phyloP scores from a whole-genome alignment of 2,329 filamentous ascomycete genomes.

The Sporothrix mexicana region DNA sequence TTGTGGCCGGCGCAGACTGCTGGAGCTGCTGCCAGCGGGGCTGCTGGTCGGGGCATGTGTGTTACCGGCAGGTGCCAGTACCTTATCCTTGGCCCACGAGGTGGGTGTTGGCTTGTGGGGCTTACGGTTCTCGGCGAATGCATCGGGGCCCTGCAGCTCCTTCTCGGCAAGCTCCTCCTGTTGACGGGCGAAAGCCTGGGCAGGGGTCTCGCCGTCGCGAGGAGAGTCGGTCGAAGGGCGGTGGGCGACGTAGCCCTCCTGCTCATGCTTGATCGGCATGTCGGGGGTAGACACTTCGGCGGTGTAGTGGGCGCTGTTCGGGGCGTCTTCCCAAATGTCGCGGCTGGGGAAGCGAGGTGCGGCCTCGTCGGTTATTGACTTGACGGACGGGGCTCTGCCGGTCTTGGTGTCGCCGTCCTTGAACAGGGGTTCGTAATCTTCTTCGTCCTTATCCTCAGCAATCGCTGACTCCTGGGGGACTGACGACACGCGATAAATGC shows the following conservation, averaged over 20 bases:
- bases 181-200: conserved; percentile 68
- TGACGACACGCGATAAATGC: conserved; percentile 62
- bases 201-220: conserved; percentile 60
- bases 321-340: conserved; percentile 97
- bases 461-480: conserved; percentile 67
- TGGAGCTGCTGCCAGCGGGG: conserved; percentile 39
- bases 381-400: conserved; percentile 45
- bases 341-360: conserved; percentile 84
- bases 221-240: conserved; percentile 43
- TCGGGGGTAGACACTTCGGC: conserved; percentile 87
- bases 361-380: conserved; percentile 56
- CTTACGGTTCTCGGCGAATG: conserved; percentile 46
- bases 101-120: conserved; percentile 56
- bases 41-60: neutral
- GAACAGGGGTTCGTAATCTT: conserved; percentile 95
- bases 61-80: conserved; percentile 33
- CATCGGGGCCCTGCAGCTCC: conserved; percentile 40
- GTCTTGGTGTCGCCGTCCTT: conserved; percentile 68
- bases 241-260: conserved; percentile 41
- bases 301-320: conserved; percentile 78
- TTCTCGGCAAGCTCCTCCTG: conserved; percentile 69
- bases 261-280: conserved; percentile 45
- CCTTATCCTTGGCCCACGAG: conserved; percentile 52
- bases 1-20: conserved; percentile 53
- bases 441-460: conserved; percentile 74